Base-by-base conservation (phyloP, 2,329 filamentous ascomycete genomes). In the Alternaria hordeiaustralica region DNA sequence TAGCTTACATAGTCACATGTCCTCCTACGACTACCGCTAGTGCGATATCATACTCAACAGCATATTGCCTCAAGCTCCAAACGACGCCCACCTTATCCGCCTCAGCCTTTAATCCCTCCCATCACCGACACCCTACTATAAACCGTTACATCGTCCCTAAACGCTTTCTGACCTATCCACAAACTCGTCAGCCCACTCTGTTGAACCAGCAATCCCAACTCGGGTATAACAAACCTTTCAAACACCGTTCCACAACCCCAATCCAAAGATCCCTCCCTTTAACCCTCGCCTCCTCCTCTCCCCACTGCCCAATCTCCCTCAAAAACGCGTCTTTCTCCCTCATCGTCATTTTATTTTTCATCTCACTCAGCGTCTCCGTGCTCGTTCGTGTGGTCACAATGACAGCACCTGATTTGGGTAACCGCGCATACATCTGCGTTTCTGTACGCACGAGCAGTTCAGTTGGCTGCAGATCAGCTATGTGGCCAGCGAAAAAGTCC, bases 381-480 rank as follows among this genome's bases (percentile, higher is more conserved):
- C 79, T 80, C 0, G 85, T 86, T 63, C 83, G 82, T 9, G 86
- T 84, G 0, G 83, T 83, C 65, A 87, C 85, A 5, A 87, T 75
- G 2, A 87, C 79, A 0, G 84, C 80, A 0, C 78, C 78, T 0
- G 80, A 82, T 2, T 77, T 77, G 2, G 82, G 82, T 8, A 87
- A 69, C 1, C 82, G 75, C 6, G 79, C 80, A 65, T 87, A 87
- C 0, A 82, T 85, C 64, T 87, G 85, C 15, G 82, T 75, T 68
- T 87, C 85, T 20, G 82, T 79, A 5, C 85, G 81, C 44, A 87
- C 77, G 54, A 84, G 74, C 20, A 87, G 80, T 26, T 84, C 77
- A 1, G 79, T 20, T 0, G 73, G 78, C 63, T 10, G 70, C 0
- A 78, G 78, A 75, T 66, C 64, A 10, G 43, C 55, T 21, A 73